These are phyloP conservation scores for Balansia obtecta DNA, from an alignment of 2,329 filamentous ascomycete genomes.

Conservation along the genomic window DNA sequence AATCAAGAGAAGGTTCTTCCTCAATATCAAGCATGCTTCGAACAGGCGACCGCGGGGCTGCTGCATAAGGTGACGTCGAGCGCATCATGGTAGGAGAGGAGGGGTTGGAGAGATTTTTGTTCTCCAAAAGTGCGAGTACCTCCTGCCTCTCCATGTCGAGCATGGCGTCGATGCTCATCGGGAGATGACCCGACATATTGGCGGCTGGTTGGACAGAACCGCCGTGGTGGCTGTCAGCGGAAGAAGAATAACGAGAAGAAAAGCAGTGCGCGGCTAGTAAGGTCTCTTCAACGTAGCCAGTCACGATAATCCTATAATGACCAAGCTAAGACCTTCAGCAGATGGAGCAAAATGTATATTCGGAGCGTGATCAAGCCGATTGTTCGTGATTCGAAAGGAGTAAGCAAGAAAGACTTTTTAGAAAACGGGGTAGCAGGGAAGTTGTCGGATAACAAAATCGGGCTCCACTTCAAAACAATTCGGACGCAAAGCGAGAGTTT, in stretches of 20 bases:
- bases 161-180: slow-evolving; percentile 65
- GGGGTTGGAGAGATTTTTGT: slow-evolving; percentile 21
- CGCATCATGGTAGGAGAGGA: slow-evolving; percentile 26
- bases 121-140: slow-evolving; percentile 57
- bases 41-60: slow-evolving; percentile 50
- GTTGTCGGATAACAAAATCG: background rate
- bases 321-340: too few species aligned
- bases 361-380: too few species aligned
- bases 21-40: slow-evolving; percentile 55
- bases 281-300: too few species aligned
- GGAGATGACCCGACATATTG: slow-evolving; percentile 24
- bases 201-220: background rate
- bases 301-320: too few species aligned
- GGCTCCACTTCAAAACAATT: background rate
- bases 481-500: slow-evolving; percentile 4
- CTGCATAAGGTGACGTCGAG: slow-evolving; percentile 41
- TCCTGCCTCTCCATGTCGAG: slow-evolving; percentile 67
- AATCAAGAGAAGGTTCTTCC: slow-evolving; percentile 16
- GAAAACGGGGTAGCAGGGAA: too few species aligned
- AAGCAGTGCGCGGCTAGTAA: background rate
- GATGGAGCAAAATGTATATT: too few species aligned
- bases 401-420: too few species aligned
- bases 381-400: too few species aligned
- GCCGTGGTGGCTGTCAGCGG: background rate
- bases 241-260: background rate